These are phyloP conservation scores for Amanita thiersii DNA, from an alignment of 768 basidiomycete species.

Conservation along the genomic window DNA sequence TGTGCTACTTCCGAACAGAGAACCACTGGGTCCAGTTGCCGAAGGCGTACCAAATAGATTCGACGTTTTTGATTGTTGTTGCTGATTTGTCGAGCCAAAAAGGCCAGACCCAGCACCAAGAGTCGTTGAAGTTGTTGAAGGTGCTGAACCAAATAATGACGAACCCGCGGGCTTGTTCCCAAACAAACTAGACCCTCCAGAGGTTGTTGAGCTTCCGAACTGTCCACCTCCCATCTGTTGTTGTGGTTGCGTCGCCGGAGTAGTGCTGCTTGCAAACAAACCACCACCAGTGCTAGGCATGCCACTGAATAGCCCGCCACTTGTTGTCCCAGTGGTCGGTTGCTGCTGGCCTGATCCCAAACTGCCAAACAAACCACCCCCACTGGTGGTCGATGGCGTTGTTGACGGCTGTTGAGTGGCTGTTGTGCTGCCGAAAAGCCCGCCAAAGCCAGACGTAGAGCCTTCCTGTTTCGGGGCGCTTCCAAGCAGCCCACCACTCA, in stretches of 20 bases:
- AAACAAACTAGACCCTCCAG: constrained; percentile 12
- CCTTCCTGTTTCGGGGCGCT: constrained; percentile 11
- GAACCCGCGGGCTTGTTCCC: constrained; percentile 11
- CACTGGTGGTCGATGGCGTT: constrained; percentile 11
- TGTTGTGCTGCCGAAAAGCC: constrained; percentile 23
- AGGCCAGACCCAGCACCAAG: constrained; percentile 15
- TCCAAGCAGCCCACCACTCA: constrained; percentile 19
- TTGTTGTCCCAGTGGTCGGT: neutral
- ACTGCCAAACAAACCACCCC: constrained; percentile 23
- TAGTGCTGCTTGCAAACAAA: constrained; percentile 14
- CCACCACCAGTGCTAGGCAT: constrained; percentile 11
- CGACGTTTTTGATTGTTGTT: constrained; percentile 21
- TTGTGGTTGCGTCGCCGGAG: constrained; percentile 10
- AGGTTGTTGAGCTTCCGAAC: constrained; percentile 14
- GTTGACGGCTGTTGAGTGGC: constrained; percentile 13
- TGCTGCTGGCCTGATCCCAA: constrained; percentile 8
- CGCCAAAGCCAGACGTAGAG: constrained; percentile 13
- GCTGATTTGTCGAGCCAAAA: constrained; percentile 20
- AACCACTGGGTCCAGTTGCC: constrained; percentile 17
- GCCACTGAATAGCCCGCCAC: constrained; percentile 12
- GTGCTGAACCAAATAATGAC: constrained; percentile 18
- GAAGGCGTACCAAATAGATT: constrained; percentile 23
- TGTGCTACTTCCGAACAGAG: constrained; percentile 16
- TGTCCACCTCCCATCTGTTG: constrained; percentile 13
- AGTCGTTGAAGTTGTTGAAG: constrained; percentile 14